phyloP scores from a whole-genome alignment of 2,329 filamentous ascomycete genomes.

The Ceratocystis colombiana region DNA sequence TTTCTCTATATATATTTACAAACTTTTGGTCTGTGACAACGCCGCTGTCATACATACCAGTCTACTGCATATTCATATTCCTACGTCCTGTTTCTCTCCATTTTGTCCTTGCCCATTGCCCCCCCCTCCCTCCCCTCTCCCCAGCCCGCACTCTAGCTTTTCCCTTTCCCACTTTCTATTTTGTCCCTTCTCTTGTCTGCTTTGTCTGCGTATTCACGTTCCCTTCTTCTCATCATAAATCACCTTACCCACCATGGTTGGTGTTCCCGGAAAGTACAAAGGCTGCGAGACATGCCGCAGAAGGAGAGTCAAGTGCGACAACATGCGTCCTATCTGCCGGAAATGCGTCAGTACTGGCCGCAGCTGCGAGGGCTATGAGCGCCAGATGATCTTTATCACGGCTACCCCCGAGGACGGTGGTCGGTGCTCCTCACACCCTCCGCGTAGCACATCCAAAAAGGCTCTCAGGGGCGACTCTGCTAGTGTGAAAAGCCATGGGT shows the following conservation, averaged over 20 bases:
- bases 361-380: conserved; percentile 52
- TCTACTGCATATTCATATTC: background rate
- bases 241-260: conserved; percentile 41
- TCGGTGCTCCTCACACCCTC: conserved; percentile 48
- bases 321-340: conserved; percentile 48
- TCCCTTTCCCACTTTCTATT: background rate
- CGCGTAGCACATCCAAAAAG: conserved; percentile 34
- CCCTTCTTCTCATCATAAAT: background rate
- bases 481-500: conserved; percentile 31
- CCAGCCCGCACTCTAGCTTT: background rate
- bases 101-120: background rate
- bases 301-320: conserved; percentile 55
- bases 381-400: conserved; percentile 54
- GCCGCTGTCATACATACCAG: background rate
- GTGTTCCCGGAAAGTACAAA: conserved; percentile 54
- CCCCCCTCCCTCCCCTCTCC: background rate
- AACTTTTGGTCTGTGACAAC: background rate
- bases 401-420: conserved; percentile 47
- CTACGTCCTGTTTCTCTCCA: background rate
- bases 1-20: background rate
- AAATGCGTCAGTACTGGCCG: conserved; percentile 50
- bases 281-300: conserved; percentile 53
- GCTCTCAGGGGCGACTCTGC: conserved; percentile 26
- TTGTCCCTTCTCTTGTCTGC: background rate
- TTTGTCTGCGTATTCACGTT: background rate